phyloP scores from a whole-genome alignment of 345 rosid genomes.

The Eucalyptus lansdowneana region DNA sequence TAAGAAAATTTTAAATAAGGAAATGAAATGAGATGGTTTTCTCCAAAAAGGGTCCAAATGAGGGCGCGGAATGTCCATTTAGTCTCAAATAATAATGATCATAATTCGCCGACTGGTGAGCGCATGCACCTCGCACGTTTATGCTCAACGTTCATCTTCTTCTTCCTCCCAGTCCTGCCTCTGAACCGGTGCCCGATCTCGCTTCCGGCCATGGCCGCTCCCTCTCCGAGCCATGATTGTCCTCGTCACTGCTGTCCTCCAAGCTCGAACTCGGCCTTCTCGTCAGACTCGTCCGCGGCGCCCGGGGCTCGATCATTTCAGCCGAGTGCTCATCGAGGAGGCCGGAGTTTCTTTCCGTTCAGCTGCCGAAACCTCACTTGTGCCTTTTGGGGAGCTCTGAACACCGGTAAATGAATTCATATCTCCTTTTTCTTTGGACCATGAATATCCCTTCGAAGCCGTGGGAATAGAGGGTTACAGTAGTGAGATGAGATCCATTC shows the following conservation, averaged over 20 bases:
- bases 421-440: background rate
- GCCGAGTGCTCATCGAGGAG: background rate
- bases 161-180: background rate
- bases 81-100: background rate
- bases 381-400: background rate
- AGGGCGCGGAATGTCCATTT: background rate
- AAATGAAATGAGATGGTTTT: background rate
- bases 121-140: background rate
- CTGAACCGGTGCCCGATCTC: background rate
- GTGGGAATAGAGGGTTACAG: background rate
- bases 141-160: background rate
- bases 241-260: background rate
- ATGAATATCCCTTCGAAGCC: background rate
- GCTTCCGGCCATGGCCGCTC: background rate
- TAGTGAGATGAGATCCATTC: background rate
- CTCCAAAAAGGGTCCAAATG: background rate
- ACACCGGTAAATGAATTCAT: fast-evolving
- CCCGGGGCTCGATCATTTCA: background rate
- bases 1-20: background rate
- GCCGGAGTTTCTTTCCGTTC: background rate
- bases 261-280: background rate
- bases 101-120: background rate
- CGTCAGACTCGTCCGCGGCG: background rate
- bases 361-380: background rate
- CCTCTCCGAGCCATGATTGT: background rate